Evolutionary conservation across 192 early-diverging fungal genomes (phyloP).

Genomic region (Lobosporangium transversale): DNA sequence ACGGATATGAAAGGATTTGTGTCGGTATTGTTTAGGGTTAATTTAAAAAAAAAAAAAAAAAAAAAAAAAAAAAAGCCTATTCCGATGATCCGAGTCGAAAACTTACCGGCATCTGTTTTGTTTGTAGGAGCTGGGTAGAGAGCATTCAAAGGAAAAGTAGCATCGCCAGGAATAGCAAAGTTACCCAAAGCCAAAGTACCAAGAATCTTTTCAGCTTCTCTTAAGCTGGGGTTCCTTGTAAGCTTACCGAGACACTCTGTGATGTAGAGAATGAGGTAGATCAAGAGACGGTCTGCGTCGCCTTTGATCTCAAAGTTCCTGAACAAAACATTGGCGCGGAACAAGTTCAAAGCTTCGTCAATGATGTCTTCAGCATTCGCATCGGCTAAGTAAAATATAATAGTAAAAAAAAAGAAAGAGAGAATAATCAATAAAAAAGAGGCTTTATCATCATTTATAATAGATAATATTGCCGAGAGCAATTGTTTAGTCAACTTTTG

Average conservation of each 20-base stretch:
- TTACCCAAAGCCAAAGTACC: slow-evolving; percentile 88
- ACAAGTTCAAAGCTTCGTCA: slow-evolving; percentile 94
- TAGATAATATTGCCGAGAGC: background rate
- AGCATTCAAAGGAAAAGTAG: slow-evolving; percentile 90
- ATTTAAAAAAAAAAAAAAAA: background rate
- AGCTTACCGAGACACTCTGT: slow-evolving; percentile 83
- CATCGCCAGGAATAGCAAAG: slow-evolving; percentile 94
- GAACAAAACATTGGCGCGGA: slow-evolving; percentile 97
- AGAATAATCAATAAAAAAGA: too few species aligned
- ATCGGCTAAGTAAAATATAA: too few species aligned
- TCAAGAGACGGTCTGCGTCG: slow-evolving; percentile 88
- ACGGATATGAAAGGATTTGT: too few species aligned
- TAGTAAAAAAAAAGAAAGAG: too few species aligned
- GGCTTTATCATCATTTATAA: too few species aligned
- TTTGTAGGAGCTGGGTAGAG: slow-evolving; percentile 82
- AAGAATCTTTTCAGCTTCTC: slow-evolving; percentile 84
- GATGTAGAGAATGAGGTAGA: slow-evolving; percentile 94
- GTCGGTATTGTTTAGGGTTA: too few species aligned
- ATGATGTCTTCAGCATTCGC: slow-evolving; percentile 82
- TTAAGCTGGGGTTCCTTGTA: slow-evolving; percentile 64
- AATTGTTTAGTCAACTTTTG: background rate
- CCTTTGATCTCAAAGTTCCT: slow-evolving; percentile 99
- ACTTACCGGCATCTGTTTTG: slow-evolving; percentile 77
- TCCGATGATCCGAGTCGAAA: too few species aligned
- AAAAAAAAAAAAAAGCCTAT: too few species aligned